These are phyloP conservation scores for Cardiospermum halicacabum DNA, from an alignment of 345 rosid species.

Conservation along the genomic window DNA sequence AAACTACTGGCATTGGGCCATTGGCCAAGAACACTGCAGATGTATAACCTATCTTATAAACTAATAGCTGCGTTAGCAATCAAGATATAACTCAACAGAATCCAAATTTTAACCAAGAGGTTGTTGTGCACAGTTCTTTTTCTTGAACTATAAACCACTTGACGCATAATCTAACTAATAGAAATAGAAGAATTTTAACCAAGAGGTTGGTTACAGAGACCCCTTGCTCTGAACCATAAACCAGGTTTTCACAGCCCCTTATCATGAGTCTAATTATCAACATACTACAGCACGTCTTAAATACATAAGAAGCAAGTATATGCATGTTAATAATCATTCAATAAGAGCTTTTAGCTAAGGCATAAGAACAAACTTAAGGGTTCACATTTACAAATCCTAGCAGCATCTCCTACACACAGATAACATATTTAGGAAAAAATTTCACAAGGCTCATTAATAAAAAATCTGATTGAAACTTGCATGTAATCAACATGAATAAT, in stretches of 20 bases:
- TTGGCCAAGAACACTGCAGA: not conserved
- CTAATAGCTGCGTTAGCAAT: conserved; percentile 4
- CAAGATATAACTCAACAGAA: not conserved
- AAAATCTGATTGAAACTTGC: not conserved
- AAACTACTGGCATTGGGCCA: not conserved
- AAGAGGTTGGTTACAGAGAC: not conserved
- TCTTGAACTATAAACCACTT: conserved; percentile 1
- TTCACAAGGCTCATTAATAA: not conserved
- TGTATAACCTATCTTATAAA: not conserved
- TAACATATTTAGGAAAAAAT: not conserved
- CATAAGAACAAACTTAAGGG: conserved; percentile 1
- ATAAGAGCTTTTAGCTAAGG: not conserved
- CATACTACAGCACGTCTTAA: not conserved
- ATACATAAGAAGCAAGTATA: not conserved
- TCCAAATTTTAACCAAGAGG: not conserved
- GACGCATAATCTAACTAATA: no score
- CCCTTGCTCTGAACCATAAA: conserved; percentile 4
- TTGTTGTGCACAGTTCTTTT: not conserved
- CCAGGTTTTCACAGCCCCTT: not conserved
- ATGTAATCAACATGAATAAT: not conserved
- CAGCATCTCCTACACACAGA: not conserved
- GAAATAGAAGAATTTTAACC: not conserved
- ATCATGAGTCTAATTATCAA: not conserved
- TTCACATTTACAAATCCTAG: conserved; percentile 5
- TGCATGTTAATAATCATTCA: not conserved